These are phyloP conservation scores for Populus euphratica DNA, from an alignment of 345 rosid species.

Conservation along the genomic window DNA sequence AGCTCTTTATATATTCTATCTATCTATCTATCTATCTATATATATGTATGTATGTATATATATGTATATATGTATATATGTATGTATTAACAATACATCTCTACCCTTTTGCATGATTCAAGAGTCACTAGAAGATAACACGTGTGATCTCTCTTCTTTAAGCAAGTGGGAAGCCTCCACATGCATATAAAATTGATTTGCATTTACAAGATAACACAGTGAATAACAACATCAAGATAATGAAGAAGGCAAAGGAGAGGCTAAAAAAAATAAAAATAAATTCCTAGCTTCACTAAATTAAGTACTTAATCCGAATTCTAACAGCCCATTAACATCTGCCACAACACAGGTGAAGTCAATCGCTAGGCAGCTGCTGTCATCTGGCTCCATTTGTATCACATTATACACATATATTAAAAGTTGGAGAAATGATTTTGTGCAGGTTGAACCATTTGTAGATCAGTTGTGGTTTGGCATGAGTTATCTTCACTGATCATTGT, in stretches of 20 bases:
- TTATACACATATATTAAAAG: conserved; percentile 31
- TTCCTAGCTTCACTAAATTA: conserved; percentile 41
- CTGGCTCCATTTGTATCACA: not conserved
- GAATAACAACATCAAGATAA: not conserved
- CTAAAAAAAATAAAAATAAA: not conserved
- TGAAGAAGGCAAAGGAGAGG: not conserved
- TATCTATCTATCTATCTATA: no score
- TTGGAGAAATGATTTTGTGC: conserved; percentile 68
- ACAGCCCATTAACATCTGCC: not conserved
- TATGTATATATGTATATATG: no score
- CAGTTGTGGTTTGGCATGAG: conserved; percentile 76
- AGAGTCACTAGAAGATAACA: conserved; percentile 14
- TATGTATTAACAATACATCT: not conserved
- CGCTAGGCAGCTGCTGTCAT: not conserved
- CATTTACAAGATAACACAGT: conserved; percentile 33
- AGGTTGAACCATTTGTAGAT: conserved; percentile 73
- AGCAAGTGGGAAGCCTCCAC: conserved; percentile 13
- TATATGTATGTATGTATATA: no score
- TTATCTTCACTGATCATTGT: conserved; percentile 61
- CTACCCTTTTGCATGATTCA: conserved; percentile 5
- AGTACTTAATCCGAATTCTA: not conserved
- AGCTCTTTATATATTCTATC: no score
- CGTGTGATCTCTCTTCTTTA: no score
- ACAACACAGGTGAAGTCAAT: not conserved
- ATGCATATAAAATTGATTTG: conserved; percentile 29